phyloP scores from a whole-genome alignment of 257 asterid species.

The Solanum chmielewskii region DNA sequence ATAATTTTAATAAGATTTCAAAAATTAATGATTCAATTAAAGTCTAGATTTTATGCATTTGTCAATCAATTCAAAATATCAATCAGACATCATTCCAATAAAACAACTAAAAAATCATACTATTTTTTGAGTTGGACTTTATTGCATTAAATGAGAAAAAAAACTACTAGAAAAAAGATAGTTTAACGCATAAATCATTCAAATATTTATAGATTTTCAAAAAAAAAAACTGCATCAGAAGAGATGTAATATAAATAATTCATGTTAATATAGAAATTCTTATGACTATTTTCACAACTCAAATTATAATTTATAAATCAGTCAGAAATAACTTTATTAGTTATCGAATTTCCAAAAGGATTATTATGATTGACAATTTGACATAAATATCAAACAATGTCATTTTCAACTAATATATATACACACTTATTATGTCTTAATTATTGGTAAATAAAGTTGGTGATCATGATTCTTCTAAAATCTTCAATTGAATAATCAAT shows the following conservation, averaged over 20 bases:
- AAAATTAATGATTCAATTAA: not conserved
- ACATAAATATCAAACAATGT: not conserved
- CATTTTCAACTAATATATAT: not conserved
- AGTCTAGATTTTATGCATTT: not conserved
- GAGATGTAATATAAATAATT: rapidly evolving
- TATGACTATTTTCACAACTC: not conserved
- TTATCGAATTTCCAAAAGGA: too few species aligned
- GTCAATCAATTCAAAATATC: not conserved
- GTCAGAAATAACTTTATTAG: too few species aligned
- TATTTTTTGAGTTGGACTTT: not conserved
- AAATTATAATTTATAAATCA: not conserved
- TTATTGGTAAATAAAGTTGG: not conserved
- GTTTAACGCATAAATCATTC: rapidly evolving
- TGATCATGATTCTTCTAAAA: not conserved
- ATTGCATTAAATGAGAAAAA: not conserved
- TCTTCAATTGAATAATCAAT: not conserved
- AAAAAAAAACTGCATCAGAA: not conserved
- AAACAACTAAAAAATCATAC: not conserved
- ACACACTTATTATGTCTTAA: not conserved
- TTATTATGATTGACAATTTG: not conserved
- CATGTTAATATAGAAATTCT: rapidly evolving
- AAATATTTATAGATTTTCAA: not conserved
- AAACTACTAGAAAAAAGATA: not conserved
- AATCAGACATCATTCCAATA: not conserved
- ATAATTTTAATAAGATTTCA: not conserved